Conservation (phyloP, 768 basidiomycete genomes). For the Mycena latifolia region DNA sequence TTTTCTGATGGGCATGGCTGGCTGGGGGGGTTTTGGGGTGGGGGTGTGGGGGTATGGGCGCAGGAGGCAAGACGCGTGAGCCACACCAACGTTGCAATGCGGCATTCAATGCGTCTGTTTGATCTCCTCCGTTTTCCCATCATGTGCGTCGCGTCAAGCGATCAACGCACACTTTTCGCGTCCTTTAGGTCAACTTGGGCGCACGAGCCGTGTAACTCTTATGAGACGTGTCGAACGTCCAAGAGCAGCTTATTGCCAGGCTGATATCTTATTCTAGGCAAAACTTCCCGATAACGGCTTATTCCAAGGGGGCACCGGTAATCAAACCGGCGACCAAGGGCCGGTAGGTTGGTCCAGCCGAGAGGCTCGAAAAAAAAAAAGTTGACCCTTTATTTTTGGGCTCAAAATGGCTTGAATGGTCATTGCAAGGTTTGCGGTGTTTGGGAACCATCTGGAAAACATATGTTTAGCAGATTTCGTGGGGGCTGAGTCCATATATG, state of each 20-base stretch:
- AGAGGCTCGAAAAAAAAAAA: too few species aligned
- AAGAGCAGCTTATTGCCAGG: neutral
- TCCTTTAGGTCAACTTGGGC: neutral
- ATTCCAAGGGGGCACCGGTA: too few species aligned
- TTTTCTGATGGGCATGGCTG: conserved; percentile 80
- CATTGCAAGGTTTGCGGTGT: too few species aligned
- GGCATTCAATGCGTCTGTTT: too few species aligned
- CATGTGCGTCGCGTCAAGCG: conserved; percentile 33
- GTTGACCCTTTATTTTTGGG: too few species aligned
- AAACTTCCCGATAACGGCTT: neutral
- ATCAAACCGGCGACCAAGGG: too few species aligned
- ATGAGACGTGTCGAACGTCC: conserved; percentile 8
- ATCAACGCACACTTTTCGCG: conserved; percentile 30
- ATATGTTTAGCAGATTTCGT: too few species aligned
- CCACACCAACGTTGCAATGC: neutral
- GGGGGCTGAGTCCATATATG: too few species aligned
- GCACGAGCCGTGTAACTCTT: neutral
- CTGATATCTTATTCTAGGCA: neutral
- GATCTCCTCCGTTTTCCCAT: conserved; percentile 28
- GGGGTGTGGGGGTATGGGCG: conserved; percentile 16
- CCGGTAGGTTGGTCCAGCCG: too few species aligned
- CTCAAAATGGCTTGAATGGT: too few species aligned
- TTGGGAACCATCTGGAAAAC: too few species aligned
- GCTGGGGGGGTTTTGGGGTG: conserved; percentile 17
- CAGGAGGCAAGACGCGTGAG: conserved; percentile 33